Evolutionary conservation across 1,284 basidiomycete genomes (phyloP), one percentile per base, ranked within the genome.

Genomic region (Leccinum griseonigrum): DNA sequence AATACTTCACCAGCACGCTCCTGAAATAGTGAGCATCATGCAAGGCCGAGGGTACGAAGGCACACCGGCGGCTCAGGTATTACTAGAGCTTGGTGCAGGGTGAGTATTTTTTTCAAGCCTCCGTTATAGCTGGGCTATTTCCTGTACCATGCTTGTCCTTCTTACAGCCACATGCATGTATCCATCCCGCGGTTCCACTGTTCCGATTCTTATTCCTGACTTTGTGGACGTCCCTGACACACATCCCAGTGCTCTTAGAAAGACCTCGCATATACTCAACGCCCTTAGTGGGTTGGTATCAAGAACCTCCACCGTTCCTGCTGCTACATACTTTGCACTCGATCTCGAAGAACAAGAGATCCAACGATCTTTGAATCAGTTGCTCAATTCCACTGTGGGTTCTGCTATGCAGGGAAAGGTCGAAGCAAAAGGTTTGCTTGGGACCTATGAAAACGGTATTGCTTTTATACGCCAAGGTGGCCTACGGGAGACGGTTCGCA

Each of bases 311-410:
- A 57, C 73, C 1, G 63, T 74, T 16, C 78, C 86, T 1, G 84
- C 86, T 10, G 86, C 92, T 70, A 91, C 88, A 1, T 98, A 97
- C 77, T 95, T 93, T 78, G 95, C 96, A 13, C 88, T 99, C 58
- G 97, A 98, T 72, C 87, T 98, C 31, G 94, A 97, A 75, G 83
- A 90, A 67, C 84, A 84, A 58, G 95, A 98, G 73, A 86, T 98
- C 36, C 83, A 90, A 64, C 87, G 95, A 28, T 93, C 94, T 4
- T 82, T 98, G 54, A 78, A 78, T 40, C 83, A 89, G 69, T 87
- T 98, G 65, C 76, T 83, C 48, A 74, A 78, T 67, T 91, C 81
- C 14, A 80, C 84, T 10, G 79, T 92, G 57, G 92, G 92, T 28
- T 72, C 78, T n/a, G 76, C 78, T 29, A 79, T 95, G 9, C 66